Evolutionary conservation across 2,329 filamentous ascomycete genomes (phyloP).

Genomic region (Xylaria sp.): DNA sequence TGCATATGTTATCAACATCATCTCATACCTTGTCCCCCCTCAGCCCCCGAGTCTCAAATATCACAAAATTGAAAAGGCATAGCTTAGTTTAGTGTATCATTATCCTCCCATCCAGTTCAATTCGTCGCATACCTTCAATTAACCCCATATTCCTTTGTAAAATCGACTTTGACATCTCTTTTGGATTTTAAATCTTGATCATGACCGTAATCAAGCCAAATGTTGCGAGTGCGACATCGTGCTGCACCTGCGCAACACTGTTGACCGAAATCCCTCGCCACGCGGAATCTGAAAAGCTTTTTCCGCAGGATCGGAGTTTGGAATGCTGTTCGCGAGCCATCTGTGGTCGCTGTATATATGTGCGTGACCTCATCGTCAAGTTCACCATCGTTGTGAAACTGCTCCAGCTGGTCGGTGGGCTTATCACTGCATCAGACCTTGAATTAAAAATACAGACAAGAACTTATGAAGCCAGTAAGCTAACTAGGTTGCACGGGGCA

Average conservation of each 20-base stretch:
- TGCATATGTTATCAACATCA: background rate
- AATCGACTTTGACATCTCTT: background rate
- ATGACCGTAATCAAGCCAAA: constrained; percentile 43
- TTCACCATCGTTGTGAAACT: constrained; percentile 4
- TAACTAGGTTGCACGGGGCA: constrained; percentile 44
- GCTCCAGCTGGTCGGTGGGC: background rate
- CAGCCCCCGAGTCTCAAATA: background rate
- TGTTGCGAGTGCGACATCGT: constrained; percentile 56
- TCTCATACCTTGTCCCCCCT: no score
- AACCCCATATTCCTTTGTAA: background rate
- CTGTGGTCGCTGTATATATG: constrained; percentile 76
- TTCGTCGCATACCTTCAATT: background rate
- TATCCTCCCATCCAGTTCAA: background rate
- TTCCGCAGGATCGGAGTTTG: constrained; percentile 69
- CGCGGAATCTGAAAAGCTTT: constrained; percentile 69
- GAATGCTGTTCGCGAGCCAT: constrained; percentile 77
- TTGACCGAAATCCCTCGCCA: constrained; percentile 65
- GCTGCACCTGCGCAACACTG: constrained; percentile 76
- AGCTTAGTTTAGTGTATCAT: constrained; percentile 1
- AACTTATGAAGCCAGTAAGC: constrained; percentile 29
- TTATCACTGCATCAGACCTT: constrained; percentile 15
- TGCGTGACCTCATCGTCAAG: constrained; percentile 50
- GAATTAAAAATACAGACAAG: constrained; percentile 5
- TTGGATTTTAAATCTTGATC: background rate
- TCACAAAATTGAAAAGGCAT: background rate